Base-by-base conservation (phyloP, 768 basidiomycete genomes). In the Jaapia argillacea region DNA sequence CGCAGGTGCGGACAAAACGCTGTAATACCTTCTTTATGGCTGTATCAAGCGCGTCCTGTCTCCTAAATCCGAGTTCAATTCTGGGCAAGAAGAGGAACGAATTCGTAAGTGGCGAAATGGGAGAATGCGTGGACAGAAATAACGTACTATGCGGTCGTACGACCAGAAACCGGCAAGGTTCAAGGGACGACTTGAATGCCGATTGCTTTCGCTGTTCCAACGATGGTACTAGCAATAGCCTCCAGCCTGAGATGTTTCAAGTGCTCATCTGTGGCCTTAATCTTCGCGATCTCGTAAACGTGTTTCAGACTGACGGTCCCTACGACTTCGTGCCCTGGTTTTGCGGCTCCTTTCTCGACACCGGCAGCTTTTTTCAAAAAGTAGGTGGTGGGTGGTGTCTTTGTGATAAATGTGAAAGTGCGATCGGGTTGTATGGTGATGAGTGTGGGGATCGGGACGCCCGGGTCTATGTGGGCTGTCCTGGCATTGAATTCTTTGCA, bases 401-500 rank as follows among this genome's bases (percentile, higher is more conserved):
- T 93, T 42, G 85, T 88, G 58, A 84, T 58, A 67, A 99, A 98
- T 41, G 84, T 78, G 70, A 99, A 99, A 43, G 93, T 77, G 48
- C 92, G 84, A 70, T 99, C 96, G 43, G 94, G 88, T 54, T 89
- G 82, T 46, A 99, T 84, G 44, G 79, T 87, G 57, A 99, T 93
- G 48, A 84, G 65, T n/a, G 92, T 96, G 6, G 96, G 94, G 28
- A 78, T 77, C 5, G 96, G 94, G 6, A 85, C 76, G 26, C 89
- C 89, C 14, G 83, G 79, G 48, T 80, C 75, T 27, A 94, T 74
- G 59, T 89, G 83, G 24, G 88, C 83, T 16, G 94, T 97, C 50
- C 83, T 81, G n/a, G 94, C 93, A 58, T 99, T 99, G 69, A 98
- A 99, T 61, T 98, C 92, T 63, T 97, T 99, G 73, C 92, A 96